Percentiles rank a stretch among this genome's conserved stretches.
phyloP scores from a whole-genome alignment of 202 grass and related monocot species.

The Carex arenaria region DNA sequence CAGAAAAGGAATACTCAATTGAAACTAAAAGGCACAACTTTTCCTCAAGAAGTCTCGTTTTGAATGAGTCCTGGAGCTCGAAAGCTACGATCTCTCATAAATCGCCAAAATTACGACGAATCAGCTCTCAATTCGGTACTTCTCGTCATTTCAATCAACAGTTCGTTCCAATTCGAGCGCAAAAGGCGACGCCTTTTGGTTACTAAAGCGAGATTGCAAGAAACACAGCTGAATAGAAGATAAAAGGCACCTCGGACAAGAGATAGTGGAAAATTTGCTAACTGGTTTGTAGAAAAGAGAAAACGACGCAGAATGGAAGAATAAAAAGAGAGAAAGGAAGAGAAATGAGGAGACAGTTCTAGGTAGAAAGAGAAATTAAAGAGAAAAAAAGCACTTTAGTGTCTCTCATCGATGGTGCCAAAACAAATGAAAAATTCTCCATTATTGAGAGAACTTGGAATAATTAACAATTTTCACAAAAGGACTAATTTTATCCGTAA shows the following conservation, averaged over 20 bases:
- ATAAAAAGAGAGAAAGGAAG: not conserved
- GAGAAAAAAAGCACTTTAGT: conserved; percentile 1
- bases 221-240: conserved; percentile 1
- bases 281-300: not conserved
- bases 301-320: conserved; percentile 6
- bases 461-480: not conserved
- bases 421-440: conserved; percentile 1
- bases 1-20: not conserved
- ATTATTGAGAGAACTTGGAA: not conserved
- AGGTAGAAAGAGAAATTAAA: not conserved
- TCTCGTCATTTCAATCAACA: not conserved
- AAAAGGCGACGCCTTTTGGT: not conserved
- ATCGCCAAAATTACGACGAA: not conserved
- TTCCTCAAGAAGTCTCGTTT: not conserved
- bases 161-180: not conserved
- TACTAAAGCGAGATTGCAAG: not conserved
- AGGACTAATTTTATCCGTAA: not conserved
- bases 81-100: conserved; percentile 15
- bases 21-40: not conserved
- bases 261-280: conserved; percentile 4
- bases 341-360: not conserved
- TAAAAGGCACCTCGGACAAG: not conserved
- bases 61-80: not conserved
- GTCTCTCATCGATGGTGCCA: conserved; percentile 11
- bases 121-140: not conserved